These are phyloP conservation scores for Mycena venus DNA, from an alignment of 768 basidiomycete species.

Conservation along the genomic window DNA sequence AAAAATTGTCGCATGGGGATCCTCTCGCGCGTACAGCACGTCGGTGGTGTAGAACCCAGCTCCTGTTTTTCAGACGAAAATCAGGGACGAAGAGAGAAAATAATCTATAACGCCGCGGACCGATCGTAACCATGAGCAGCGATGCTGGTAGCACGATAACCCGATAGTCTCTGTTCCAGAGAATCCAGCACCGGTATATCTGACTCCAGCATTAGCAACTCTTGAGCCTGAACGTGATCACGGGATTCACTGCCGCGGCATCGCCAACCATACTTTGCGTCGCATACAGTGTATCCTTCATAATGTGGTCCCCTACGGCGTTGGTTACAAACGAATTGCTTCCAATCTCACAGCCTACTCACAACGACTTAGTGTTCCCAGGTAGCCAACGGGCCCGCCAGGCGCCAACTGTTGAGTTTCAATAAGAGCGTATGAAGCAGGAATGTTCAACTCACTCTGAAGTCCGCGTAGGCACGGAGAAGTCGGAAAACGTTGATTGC, in stretches of 20 bases:
- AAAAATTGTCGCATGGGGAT: too few relatives aligned
- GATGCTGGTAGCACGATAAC: slow-evolving; percentile 29
- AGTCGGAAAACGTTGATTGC: too few relatives aligned
- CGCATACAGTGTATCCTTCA: slow-evolving; percentile 30
- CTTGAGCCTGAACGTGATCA: too few relatives aligned
- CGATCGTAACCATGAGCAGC: slow-evolving; percentile 28
- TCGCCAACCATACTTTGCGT: slow-evolving; percentile 38
- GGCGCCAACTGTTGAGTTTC: too few relatives aligned
- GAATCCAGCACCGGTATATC: slow-evolving; percentile 40
- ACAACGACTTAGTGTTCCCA: slow-evolving; percentile 29
- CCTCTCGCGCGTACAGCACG: too few relatives aligned
- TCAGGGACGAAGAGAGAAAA: slow-evolving; percentile 20
- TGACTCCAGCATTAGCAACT: background rate
- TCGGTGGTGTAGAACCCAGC: too few relatives aligned
- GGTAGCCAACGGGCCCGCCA: slow-evolving; percentile 30
- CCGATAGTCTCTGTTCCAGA: slow-evolving; percentile 32
- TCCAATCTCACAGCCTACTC: background rate
- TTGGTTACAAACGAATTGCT: background rate
- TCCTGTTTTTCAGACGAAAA: too few relatives aligned
- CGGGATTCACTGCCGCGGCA: slow-evolving; percentile 27
- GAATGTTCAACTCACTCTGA: too few relatives aligned
- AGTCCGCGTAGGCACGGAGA: too few relatives aligned
- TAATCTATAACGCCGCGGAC: too few relatives aligned
- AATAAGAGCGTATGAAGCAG: too few relatives aligned
- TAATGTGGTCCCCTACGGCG: slow-evolving; percentile 31